Base-by-base conservation (phyloP, 352 stramenopile species). In the Phytophthora citrophthora region DNA sequence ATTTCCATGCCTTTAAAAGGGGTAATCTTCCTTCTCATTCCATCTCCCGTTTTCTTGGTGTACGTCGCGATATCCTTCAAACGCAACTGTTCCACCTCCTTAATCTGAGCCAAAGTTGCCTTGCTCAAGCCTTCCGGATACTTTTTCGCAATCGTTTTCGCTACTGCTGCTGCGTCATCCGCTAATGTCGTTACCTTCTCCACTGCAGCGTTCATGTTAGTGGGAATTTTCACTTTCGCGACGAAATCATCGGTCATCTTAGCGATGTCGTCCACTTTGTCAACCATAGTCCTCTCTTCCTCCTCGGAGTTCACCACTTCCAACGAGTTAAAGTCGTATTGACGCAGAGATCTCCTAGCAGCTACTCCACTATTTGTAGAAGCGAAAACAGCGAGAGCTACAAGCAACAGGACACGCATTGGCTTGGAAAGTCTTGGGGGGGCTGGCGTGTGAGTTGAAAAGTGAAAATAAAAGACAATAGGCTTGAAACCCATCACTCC, bases 41-140 rank as follows among this genome's bases (percentile, higher is more conserved):
- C 20, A 18, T 47, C n/a, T 15, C 5, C 36, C 9, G 50, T 48
- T 18, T 38, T 27, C 50, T 57, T 57, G 34, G 36, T 13, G 12
- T 43, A 41, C 31, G n/a, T 54, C 41, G 47, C 20, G 29, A 54
- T 16, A 18, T 54, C 52, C 20, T 41, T 41, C n/a, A 41, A 15
- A 5, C 36, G 10, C 16, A 24, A 18, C 9, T 16, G 13, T 38
- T 47, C 47, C 4, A 54, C 32, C 10, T 54, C 6, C 0, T 43
- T 8, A 18, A 54, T 18, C 18, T 54, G 47, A 31, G 3, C 10
- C 9, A 54, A 3, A 8, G 31, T 16, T 7, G 16, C 15, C 5
- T 23, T 6, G 31, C 10, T n/a, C 32, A 41, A 27, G 29, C n/a
- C 15, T n/a, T 23, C 8, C 13, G 12, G 12, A 15, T 13, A 29